Conservation (phyloP, 495 filamentous ascomycete genomes). For the Penicillium waksmanii region DNA sequence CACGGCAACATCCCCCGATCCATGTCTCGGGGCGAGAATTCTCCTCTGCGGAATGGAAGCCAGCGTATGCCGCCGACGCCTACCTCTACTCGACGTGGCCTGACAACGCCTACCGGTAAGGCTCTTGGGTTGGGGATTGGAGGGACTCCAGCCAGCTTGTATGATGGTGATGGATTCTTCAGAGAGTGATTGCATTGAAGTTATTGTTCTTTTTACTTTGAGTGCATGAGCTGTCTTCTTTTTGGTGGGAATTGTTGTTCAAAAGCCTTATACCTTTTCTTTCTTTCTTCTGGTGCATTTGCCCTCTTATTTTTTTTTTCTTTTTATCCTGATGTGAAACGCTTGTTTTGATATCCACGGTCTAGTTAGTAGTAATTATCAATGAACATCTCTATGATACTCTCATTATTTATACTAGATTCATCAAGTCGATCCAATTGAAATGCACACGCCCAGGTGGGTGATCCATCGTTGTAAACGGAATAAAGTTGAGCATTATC, state of each 20-base stretch:
- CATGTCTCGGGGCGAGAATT: constrained; percentile 14
- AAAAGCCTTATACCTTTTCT: constrained; percentile 26
- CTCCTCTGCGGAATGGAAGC: constrained; percentile 22
- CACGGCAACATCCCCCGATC: constrained; percentile 15
- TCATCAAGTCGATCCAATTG: too few relatives aligned
- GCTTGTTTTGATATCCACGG: constrained; percentile 26
- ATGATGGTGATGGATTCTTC: constrained; percentile 54
- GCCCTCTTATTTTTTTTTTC: constrained; percentile 13
- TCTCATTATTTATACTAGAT: too few relatives aligned
- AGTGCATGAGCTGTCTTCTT: constrained; percentile 12
- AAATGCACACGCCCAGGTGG: too few relatives aligned
- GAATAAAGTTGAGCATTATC: too few relatives aligned
- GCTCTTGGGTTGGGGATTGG: constrained; percentile 40
- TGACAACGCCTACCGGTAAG: constrained; percentile 39
- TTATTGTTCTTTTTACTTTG: constrained; percentile 2
- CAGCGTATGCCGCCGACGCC: constrained; percentile 20
- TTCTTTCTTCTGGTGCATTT: constrained; percentile 14
- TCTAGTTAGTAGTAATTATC: constrained; percentile 29
- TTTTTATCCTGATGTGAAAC: constrained; percentile 4
- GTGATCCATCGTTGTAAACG: too few relatives aligned
- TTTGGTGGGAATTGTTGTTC: constrained; percentile 13
- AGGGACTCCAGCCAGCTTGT: constrained; percentile 48
- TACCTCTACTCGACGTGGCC: constrained; percentile 24
- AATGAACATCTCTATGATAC: constrained; percentile 15
- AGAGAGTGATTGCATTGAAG: constrained; percentile 35